These are phyloP conservation scores for Salix udensis DNA, from an alignment of 345 rosid genomes.

Conservation along the genomic window DNA sequence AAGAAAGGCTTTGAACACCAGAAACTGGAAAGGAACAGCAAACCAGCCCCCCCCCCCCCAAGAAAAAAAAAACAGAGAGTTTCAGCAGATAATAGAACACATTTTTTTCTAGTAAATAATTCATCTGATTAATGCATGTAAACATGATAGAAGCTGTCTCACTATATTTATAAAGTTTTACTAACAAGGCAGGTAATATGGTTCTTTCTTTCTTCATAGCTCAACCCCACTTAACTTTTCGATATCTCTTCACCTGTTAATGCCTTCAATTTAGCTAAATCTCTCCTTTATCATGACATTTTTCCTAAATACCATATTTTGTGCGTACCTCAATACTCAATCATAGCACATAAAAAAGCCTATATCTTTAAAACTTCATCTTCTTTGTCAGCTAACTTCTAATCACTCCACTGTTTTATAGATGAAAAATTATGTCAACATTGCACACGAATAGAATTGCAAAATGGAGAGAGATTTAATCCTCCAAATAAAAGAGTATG, in stretches of 20 bases:
- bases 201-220: background rate
- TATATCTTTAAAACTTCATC: background rate
- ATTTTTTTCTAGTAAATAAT: background rate
- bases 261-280: background rate
- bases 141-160: background rate
- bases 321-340: background rate
- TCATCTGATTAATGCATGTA: background rate
- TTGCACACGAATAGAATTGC: background rate
- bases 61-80: background rate
- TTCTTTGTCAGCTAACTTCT: background rate
- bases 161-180: background rate
- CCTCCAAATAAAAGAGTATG: background rate
- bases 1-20: conserved; percentile 54
- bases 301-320: background rate
- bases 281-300: background rate
- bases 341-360: background rate
- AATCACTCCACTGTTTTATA: background rate
- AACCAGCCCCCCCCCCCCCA: background rate
- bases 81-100: background rate
- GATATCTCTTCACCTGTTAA: background rate
- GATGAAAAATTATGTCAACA: background rate
- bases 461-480: background rate
- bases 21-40: conserved; percentile 31
- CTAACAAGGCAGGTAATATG: background rate
- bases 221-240: background rate